Evolutionary conservation across 108 stramenopile species (phyloP).

Genomic region (Nitzschia putrida): DNA sequence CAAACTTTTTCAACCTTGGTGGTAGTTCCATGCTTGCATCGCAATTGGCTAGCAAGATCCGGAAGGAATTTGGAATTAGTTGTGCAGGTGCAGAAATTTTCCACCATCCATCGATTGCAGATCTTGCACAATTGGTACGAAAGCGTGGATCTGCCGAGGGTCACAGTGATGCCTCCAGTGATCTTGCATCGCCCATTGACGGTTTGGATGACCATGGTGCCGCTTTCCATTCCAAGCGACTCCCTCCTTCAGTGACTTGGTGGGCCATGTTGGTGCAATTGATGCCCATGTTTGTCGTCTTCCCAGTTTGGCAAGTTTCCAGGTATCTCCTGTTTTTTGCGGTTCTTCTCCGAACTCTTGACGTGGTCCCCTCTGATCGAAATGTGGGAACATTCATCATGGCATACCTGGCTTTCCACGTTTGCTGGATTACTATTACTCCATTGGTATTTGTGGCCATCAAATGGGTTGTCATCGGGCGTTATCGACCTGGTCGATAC

Average conservation of each 20-base stretch:
- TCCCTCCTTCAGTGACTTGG: background rate
- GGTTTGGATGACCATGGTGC: background rate
- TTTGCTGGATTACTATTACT: slow-evolving; percentile 33
- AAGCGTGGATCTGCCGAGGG: background rate
- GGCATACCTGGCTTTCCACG: slow-evolving; percentile 29
- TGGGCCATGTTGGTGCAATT: slow-evolving; percentile 33
- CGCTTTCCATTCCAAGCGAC: background rate
- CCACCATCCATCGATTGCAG: slow-evolving; percentile 16
- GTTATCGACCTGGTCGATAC: slow-evolving; percentile 50
- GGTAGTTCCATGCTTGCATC: slow-evolving; percentile 53
- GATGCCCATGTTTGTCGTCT: slow-evolving; percentile 41
- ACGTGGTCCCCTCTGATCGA: slow-evolving; percentile 16
- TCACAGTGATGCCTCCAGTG: no score
- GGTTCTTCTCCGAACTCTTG: slow-evolving; percentile 17
- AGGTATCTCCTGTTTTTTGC: slow-evolving; percentile 46
- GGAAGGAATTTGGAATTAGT: slow-evolving; percentile 26
- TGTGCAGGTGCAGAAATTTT: slow-evolving; percentile 51
- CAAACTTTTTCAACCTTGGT: slow-evolving; percentile 50
- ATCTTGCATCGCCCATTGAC: no score
- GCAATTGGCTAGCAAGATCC: slow-evolving; percentile 49
- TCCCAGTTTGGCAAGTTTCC: slow-evolving; percentile 47
- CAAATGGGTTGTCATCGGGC: slow-evolving; percentile 60
- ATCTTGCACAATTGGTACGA: slow-evolving; percentile 5
- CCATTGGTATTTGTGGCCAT: slow-evolving; percentile 46
- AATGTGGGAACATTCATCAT: slow-evolving; percentile 32